Evolutionary conservation across 2,329 filamentous ascomycete species (phyloP), one percentile per base, ranked within the genome.

Genomic region (Fusarium tuaranense): DNA sequence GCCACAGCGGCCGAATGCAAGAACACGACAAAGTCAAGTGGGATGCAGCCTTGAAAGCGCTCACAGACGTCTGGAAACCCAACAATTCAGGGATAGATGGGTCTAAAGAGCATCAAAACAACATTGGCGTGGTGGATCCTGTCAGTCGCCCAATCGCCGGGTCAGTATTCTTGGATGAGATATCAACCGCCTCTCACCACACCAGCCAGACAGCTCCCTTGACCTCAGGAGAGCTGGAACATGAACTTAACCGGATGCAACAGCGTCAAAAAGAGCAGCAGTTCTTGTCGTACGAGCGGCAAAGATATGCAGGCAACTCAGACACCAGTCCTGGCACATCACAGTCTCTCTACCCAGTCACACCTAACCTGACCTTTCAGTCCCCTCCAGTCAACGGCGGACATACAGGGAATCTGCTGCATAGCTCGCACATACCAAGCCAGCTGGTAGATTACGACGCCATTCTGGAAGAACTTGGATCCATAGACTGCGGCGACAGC

Each of bases 401-500:
- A 2, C 77, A 76, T 3, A 67, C 68, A 32, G 74, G 78, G n/a
- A 70, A 72, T 27, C 61, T 78, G 5, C 67, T 77, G 38, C 72
- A 76, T 32, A 67, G 63, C 51, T 67, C 74, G 34, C 70, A 68
- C 41, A 78, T 75, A 55, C 69, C 72, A 39, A 76, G 66, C 46
- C 76, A 79, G 63, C 58, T 78, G 22, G 68, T 87, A 6, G 87
- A 89, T 69, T 88, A 88, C 74, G 87, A 88, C 61, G 85, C 87
- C 4, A 84, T 88, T n/a, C 78, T 88, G 53, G 87, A 88, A 63
- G 87, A 88, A 64, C 82, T 89, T 32, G 86, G 86, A 20, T 86
- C 86, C n/a, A 85, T 87, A 46, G 87, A 88, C 68, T 86, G 84
- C 72, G 82, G 83, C 1, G 87, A 88, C 63, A 82, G 84, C 39